These are phyloP conservation scores for Diversispora eburnea DNA, from an alignment of 192 early-diverging fungal genomes.

Conservation along the genomic window DNA sequence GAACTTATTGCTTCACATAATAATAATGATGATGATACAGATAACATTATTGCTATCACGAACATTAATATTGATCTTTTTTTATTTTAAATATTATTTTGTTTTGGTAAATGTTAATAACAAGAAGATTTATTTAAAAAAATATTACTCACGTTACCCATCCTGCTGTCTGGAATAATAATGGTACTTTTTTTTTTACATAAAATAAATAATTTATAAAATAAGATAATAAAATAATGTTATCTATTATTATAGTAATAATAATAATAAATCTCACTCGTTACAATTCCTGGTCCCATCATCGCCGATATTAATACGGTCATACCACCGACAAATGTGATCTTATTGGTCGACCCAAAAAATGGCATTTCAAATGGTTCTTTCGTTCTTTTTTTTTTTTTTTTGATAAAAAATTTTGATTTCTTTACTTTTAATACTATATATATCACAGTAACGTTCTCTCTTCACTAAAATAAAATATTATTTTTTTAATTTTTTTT, in stretches of 20 bases:
- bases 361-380: background rate
- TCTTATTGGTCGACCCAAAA: background rate
- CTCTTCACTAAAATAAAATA: too few species aligned
- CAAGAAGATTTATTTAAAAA: background rate
- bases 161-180: slow-evolving; percentile 3
- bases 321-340: background rate
- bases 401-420: too few species aligned
- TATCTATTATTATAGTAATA: background rate
- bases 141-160: slow-evolving; percentile 9
- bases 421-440: too few species aligned
- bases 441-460: too few species aligned
- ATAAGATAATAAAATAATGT: background rate
- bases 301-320: background rate
- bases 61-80: slow-evolving; percentile 3
- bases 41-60: slow-evolving; percentile 44
- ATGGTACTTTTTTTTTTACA: background rate
- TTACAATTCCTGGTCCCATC: slow-evolving; percentile 8
- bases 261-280: background rate
- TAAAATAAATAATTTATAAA: background rate
- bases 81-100: background rate
- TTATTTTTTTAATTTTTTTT: too few species aligned
- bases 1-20: slow-evolving; percentile 65
- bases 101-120: background rate
- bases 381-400: too few species aligned
- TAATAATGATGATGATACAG: slow-evolving; percentile 56